Evolutionary conservation across 176 grass and related monocot genomes (phyloP), one percentile per base, ranked within the genome.

Genomic region (sorghum (Sorghum bicolor)): DNA sequence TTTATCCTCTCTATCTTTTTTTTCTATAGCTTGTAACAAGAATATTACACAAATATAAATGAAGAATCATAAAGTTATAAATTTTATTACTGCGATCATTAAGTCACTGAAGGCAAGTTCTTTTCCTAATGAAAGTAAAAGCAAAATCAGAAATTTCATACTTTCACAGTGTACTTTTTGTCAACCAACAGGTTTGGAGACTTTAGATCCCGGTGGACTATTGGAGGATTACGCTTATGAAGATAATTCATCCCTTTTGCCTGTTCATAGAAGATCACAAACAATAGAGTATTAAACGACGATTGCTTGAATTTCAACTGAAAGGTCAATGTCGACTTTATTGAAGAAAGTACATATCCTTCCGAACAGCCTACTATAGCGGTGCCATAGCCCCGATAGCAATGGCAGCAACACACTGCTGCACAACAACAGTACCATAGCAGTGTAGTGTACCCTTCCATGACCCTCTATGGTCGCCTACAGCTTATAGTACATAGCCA

Each of bases 201-300:
- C 72, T 97, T 97, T 4, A 97, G 78, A 85, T 97, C 94, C 64
- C 92, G 80, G 81, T 94, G 92, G 71, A 97, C 94, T 75, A 97
- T 97, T 50, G 94, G 94, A 72, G 94, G 94, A 75, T 94, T 94
- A 26, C 87, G 88, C 83, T 90, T 92, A 80, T 94, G 92, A 84
- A 97, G 94, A 83, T 97, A 94, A 77, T 97, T 97, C 92, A 97
- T 94, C 80, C 92, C 94, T 76, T 94, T 85, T 22, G 92, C 94
- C 94, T 97, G 63, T 58, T 82, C 45, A 75, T 28, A 61, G 66
- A 80, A 66, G 57, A 82, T 75, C 36, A 48, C 20, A 11, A 62
- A 64, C 39, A 70, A 84, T 15, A 83, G 3, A 53, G n/a, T 32
- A 33, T 19, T 82, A 62, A 22, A 66, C 38, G 3, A 16, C 2